Percentiles rank a stretch among this genome's conserved stretches.
Evolutionary conservation across 2,329 filamentous ascomycete genomes (phyloP).

Genomic region (Plenodomus tracheiphilus): DNA sequence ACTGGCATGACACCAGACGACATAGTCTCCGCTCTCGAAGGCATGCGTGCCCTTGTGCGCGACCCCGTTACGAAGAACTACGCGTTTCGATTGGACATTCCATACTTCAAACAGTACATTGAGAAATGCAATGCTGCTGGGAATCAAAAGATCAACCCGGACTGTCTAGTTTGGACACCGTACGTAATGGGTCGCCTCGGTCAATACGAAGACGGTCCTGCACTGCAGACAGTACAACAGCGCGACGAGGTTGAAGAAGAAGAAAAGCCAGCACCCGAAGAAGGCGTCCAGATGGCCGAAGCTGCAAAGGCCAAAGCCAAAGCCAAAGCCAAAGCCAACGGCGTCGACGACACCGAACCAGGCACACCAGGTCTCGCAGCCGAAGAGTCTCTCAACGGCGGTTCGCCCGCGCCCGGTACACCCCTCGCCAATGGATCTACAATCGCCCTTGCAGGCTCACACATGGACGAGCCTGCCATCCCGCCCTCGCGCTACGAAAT

Average conservation of each 20-base stretch:
- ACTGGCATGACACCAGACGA: slow-evolving; percentile 97
- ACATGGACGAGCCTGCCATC: slow-evolving; percentile 52
- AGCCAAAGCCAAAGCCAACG: background rate
- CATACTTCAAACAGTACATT: slow-evolving; percentile 85
- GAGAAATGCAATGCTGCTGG: slow-evolving; percentile 86
- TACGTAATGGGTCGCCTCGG: slow-evolving; percentile 92
- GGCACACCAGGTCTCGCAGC: slow-evolving; percentile 24
- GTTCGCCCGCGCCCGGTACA: slow-evolving; percentile 36
- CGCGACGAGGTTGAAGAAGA: slow-evolving; percentile 70
- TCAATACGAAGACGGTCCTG: slow-evolving; percentile 80
- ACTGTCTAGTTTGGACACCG: slow-evolving; percentile 88
- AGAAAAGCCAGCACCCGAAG: slow-evolving; percentile 46
- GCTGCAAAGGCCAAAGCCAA: slow-evolving; percentile 29
- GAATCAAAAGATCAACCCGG: slow-evolving; percentile 81
- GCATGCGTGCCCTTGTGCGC: slow-evolving; percentile 82
- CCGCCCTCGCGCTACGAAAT: slow-evolving; percentile 75
- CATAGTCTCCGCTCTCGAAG: slow-evolving; percentile 90
- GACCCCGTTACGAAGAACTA: slow-evolving; percentile 89
- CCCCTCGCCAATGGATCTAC: slow-evolving; percentile 38
- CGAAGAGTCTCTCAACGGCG: slow-evolving; percentile 35
- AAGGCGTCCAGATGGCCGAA: slow-evolving; percentile 47
- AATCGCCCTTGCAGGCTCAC: slow-evolving; percentile 33
- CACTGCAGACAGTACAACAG: slow-evolving; percentile 83
- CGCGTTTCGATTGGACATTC: slow-evolving; percentile 82
- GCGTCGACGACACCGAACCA: slow-evolving; percentile 14